Conservation (phyloP, 1,284 basidiomycete genomes). For the Ganoderma sinense region DNA sequence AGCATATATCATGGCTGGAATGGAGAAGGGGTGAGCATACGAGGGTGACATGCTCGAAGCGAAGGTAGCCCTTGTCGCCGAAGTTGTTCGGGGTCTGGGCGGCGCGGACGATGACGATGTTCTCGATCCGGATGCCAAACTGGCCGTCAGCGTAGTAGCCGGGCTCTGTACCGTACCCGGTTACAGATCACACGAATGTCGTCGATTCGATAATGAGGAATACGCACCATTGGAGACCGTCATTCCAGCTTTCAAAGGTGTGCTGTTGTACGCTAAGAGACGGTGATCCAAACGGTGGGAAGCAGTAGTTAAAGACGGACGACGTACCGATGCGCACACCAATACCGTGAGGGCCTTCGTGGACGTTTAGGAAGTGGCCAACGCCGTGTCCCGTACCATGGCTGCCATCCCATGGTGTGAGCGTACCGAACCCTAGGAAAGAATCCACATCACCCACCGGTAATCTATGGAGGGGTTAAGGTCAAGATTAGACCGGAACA, state of each 20-base stretch:
- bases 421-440: background rate
- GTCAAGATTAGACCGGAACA: background rate
- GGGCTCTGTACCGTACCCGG: constrained; percentile 62
- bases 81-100: constrained; percentile 85
- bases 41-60: constrained; percentile 89
- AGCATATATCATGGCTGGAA: background rate
- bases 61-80: constrained; percentile 83
- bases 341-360: constrained; percentile 93
- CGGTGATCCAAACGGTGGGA: background rate
- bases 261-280: constrained; percentile 65
- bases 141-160: constrained; percentile 94
- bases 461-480: constrained; percentile 38
- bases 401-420: constrained; percentile 38
- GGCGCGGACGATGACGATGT: constrained; percentile 80
- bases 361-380: constrained; percentile 92
- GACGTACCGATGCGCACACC: constrained; percentile 75
- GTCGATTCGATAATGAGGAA: background rate
- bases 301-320: background rate
- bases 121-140: constrained; percentile 96
- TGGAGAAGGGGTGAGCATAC: constrained; percentile 38
- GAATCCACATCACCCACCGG: constrained; percentile 33
- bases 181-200: background rate
- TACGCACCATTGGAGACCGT: constrained; percentile 83
- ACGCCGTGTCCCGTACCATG: constrained; percentile 96
- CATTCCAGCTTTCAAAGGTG: constrained; percentile 84